These are phyloP conservation scores for Trichoderma breve DNA, from an alignment of 2,329 filamentous ascomycete genomes.

Conservation along the genomic window DNA sequence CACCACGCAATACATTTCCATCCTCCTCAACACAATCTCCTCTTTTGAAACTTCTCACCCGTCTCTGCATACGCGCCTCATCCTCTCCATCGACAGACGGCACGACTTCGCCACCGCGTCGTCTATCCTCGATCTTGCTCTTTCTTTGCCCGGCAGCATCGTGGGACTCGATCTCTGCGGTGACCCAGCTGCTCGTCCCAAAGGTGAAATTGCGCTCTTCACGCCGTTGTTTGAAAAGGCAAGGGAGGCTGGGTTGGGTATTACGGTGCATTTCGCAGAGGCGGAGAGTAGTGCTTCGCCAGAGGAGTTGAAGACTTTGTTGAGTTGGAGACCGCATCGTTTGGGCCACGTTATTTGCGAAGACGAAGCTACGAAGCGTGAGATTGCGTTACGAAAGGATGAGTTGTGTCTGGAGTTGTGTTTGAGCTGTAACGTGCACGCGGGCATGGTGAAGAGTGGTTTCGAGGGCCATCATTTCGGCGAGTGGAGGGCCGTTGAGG, in stretches of 20 bases:
- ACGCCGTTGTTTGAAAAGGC: conserved; percentile 60
- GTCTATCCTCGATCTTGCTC: conserved; percentile 65
- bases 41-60: conserved; percentile 44
- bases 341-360: conserved; percentile 80
- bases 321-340: conserved; percentile 65
- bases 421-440: conserved; percentile 76
- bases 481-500: conserved; percentile 61
- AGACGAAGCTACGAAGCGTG: conserved; percentile 54
- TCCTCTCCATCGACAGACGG: conserved; percentile 72
- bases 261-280: conserved; percentile 81
- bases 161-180: conserved; percentile 79
- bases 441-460: conserved; percentile 66
- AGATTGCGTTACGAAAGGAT: conserved; percentile 44
- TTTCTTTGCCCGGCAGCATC: conserved; percentile 48
- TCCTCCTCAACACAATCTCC: conserved; percentile 63
- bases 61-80: conserved; percentile 60
- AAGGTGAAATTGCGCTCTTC: conserved; percentile 61
- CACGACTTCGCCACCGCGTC: conserved; percentile 57
- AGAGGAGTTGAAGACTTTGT: conserved; percentile 60
- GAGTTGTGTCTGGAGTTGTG: conserved; percentile 71
- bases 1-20: conserved; percentile 62
- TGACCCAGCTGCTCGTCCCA: conserved; percentile 55
- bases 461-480: conserved; percentile 74
- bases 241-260: conserved; percentile 49
- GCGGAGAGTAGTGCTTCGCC: conserved; percentile 54